Percentiles rank a stretch among this genome's conserved stretches.
Evolutionary conservation across 2,329 filamentous ascomycete species (phyloP).

Genomic region (Myriosclerotinia curreyana): DNA sequence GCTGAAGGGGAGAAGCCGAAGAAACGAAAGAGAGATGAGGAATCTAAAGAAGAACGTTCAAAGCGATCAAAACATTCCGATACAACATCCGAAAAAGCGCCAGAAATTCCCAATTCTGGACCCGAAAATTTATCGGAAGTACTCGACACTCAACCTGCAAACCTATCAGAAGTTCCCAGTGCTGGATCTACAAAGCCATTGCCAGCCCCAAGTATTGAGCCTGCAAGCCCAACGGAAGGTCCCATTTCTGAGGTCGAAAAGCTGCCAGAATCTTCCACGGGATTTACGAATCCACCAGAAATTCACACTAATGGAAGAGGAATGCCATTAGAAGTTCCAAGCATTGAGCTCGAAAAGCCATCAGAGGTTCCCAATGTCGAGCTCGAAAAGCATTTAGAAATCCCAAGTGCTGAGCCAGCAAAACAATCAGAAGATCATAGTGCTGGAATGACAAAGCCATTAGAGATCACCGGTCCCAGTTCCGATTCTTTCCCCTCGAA

Average conservation of each 20-base stretch:
- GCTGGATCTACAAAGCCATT: too few species aligned
- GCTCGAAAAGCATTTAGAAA: neutral
- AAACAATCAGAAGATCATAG: too few species aligned
- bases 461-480: neutral
- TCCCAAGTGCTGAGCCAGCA: neutral
- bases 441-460: neutral
- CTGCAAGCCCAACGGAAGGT: neutral
- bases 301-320: neutral
- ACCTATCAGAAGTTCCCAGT: neutral
- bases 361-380: neutral
- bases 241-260: neutral
- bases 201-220: neutral
- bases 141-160: neutral
- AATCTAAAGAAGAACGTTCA: neutral
- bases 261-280: neutral
- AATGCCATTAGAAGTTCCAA: neutral
- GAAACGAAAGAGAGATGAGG: slow-evolving; percentile 17
- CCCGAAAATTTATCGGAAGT: neutral
- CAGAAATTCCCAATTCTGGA: too few species aligned
- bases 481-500: slow-evolving; percentile 1
- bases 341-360: neutral
- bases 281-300: neutral
- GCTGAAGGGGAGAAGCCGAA: slow-evolving; percentile 8
- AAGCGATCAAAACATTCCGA: neutral
- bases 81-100: neutral